Conservation (phyloP, 495 filamentous ascomycete species). For the Daldinia concentrica region DNA sequence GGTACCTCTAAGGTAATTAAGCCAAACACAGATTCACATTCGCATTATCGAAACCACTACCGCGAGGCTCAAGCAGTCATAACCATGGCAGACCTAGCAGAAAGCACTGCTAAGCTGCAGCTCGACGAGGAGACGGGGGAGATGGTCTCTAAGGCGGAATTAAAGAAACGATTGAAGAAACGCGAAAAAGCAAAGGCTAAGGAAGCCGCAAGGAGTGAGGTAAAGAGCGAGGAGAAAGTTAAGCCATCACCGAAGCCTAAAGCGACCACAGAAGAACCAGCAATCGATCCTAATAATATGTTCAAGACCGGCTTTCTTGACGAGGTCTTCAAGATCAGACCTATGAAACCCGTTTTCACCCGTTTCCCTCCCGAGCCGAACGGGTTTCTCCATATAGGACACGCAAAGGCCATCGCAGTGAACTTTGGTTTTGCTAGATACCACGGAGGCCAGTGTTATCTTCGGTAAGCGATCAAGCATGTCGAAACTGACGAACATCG, state of each 20-base stretch:
- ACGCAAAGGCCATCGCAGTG: constrained; percentile 94
- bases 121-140: constrained; percentile 73
- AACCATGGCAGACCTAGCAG: constrained; percentile 66
- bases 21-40: background rate
- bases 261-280: constrained; percentile 54
- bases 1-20: too few relatives aligned
- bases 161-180: constrained; percentile 72
- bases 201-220: constrained; percentile 37
- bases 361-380: constrained; percentile 94
- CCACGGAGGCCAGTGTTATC: constrained; percentile 75
- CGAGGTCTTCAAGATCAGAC: constrained; percentile 80
- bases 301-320: constrained; percentile 87
- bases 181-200: constrained; percentile 60
- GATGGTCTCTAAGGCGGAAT: constrained; percentile 71
- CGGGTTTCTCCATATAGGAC: constrained; percentile 83
- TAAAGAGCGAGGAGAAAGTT: constrained; percentile 46
- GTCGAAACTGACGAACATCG: constrained; percentile 50
- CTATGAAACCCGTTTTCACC: constrained; percentile 71
- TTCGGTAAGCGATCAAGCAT: constrained; percentile 34
- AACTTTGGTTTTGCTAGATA: constrained; percentile 95
- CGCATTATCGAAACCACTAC: background rate
- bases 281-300: constrained; percentile 73
- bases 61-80: background rate
- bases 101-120: constrained; percentile 65
- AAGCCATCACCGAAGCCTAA: constrained; percentile 55